Evolutionary conservation across 192 early-diverging fungal species (phyloP).

Genomic region (Chytriomyces sp.): DNA sequence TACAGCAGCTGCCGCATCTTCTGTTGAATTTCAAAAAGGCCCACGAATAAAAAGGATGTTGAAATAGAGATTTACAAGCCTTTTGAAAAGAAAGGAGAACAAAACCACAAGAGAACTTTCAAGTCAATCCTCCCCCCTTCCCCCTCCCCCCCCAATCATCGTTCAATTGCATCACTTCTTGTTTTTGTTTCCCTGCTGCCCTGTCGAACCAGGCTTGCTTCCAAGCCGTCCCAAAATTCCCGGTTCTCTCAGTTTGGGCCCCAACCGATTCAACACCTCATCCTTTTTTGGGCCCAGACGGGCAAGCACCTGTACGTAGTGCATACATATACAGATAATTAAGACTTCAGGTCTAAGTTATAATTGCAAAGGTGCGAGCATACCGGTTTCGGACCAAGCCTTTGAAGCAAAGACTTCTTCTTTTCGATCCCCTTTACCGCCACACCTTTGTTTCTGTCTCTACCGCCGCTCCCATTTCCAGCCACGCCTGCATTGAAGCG

Average conservation of each 20-base stretch:
- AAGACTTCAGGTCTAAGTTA: neutral
- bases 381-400: slow-evolving; percentile 15
- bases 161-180: no score
- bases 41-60: no score
- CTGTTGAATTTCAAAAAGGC: no score
- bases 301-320: neutral
- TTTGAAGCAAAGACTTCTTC: slow-evolving; percentile 1
- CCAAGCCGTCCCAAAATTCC: slow-evolving; percentile 22
- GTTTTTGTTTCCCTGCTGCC: no score
- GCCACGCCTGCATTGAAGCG: neutral
- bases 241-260: slow-evolving; percentile 1
- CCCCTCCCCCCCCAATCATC: no score
- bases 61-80: no score
- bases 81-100: no score
- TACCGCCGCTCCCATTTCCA: neutral
- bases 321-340: neutral
- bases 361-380: neutral
- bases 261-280: slow-evolving; percentile 8
- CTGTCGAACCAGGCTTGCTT: slow-evolving; percentile 1
- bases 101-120: no score
- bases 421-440: slow-evolving; percentile 1
- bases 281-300: slow-evolving; percentile 23
- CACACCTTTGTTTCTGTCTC: neutral
- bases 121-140: no score
- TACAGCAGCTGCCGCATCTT: no score